Evolutionary conservation across 179 eudicot species (phyloP).

Genomic region (Carnegiea gigantea): DNA sequence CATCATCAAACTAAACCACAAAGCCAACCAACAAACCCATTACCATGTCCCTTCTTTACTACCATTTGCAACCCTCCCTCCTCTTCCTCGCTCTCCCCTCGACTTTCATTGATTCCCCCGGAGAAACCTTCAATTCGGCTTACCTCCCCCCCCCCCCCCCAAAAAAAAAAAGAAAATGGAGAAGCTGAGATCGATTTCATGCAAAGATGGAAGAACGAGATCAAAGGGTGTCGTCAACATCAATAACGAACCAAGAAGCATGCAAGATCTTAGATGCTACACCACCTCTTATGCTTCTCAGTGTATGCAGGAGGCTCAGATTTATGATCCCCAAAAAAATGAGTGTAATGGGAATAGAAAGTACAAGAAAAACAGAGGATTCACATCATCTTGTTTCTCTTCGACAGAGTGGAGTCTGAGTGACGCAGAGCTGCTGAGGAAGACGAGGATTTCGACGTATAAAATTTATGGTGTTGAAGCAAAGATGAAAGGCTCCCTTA

Average conservation of each 20-base stretch:
- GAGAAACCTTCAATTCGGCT: constrained; percentile 24
- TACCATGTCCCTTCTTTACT: neutral
- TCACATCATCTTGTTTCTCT: constrained; percentile 13
- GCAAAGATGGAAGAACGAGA: constrained; percentile 46
- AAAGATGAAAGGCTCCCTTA: constrained; percentile 59
- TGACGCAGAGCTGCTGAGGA: constrained; percentile 63
- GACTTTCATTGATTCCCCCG: constrained; percentile 14
- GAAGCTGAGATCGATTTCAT: constrained; percentile 60
- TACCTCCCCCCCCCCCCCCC: neutral
- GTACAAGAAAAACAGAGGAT: constrained; percentile 22
- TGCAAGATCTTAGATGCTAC: constrained; percentile 72
- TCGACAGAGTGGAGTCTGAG: constrained; percentile 46
- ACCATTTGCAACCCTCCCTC: neutral
- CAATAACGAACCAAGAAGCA: constrained; percentile 38
- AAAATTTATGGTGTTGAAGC: constrained; percentile 60
- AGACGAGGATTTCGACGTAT: constrained; percentile 56
- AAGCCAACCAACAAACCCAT: neutral
- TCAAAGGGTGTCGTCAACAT: constrained; percentile 5
- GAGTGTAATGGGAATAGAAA: neutral
- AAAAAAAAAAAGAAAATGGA: constrained; percentile 21
- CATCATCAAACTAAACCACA: neutral
- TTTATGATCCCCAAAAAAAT: too few relatives aligned
- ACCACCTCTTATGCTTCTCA: constrained; percentile 49
- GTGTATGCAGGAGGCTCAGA: too few relatives aligned
- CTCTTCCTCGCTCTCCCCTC: neutral